Conservation (phyloP, 352 stramenopile genomes). For the Elongisporangium senticosum region DNA sequence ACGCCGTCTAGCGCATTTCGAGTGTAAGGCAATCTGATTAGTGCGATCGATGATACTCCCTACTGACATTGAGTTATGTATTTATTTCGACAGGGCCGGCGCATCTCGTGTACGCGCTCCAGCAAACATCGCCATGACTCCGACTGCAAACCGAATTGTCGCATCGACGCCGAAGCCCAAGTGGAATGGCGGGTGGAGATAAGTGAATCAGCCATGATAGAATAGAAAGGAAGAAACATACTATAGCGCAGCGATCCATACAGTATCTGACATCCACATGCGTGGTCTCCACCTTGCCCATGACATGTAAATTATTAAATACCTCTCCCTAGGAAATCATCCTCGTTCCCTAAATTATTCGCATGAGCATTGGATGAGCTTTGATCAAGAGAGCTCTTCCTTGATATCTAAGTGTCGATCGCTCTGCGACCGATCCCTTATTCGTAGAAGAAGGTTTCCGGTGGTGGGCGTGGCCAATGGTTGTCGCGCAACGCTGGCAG, state of each 20-base stretch:
- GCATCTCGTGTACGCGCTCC: slow-evolving; percentile 35
- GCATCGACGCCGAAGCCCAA: slow-evolving; percentile 47
- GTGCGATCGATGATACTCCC: neutral
- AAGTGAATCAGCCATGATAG: slow-evolving; percentile 1
- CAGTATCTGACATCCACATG: neutral
- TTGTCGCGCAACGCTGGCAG: slow-evolving; percentile 7
- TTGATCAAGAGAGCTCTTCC: neutral
- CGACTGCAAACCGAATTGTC: slow-evolving; percentile 18
- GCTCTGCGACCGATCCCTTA: slow-evolving; percentile 28
- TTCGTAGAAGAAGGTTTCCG: slow-evolving; percentile 11
- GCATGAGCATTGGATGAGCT: slow-evolving; percentile 1
- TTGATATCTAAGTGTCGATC: slow-evolving; percentile 12
- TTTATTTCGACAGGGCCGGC: slow-evolving; percentile 18
- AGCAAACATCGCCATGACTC: slow-evolving; percentile 16
- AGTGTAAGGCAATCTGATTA: slow-evolving; percentile 24
- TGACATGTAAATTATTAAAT: slow-evolving; percentile 10
- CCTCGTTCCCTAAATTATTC: slow-evolving; percentile 7
- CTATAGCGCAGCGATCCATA: neutral
- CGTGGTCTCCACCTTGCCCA: neutral
- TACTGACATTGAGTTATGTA: neutral
- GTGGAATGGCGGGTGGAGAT: slow-evolving; percentile 59
- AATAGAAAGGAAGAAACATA: neutral
- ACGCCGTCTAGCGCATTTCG: slow-evolving; percentile 18
- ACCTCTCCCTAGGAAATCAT: neutral
- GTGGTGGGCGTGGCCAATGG: neutral